A percentile compares a stretch with the other conserved stretches of the same genome.
Conservation (phyloP, 257 asterid genomes). For the Lithospermum erythrorhizon region DNA sequence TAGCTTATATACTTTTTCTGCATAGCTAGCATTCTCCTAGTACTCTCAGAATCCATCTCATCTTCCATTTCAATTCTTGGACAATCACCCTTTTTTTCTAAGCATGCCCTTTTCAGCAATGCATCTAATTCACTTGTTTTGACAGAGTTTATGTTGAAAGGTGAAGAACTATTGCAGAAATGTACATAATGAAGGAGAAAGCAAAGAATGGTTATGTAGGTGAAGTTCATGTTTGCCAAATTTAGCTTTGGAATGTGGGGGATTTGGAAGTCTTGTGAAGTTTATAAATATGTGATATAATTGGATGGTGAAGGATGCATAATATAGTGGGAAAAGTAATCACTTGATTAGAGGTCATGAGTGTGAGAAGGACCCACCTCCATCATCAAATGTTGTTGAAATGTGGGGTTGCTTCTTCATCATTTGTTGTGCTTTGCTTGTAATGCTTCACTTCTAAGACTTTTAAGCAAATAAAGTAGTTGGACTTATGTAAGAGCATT, state of each 20-base stretch:
- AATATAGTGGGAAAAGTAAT: constrained; percentile 10
- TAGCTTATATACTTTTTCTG: constrained; percentile 59
- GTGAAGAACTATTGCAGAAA: constrained; percentile 25
- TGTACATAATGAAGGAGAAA: constrained; percentile 10
- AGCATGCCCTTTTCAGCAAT: constrained; percentile 33
- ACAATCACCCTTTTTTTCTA: constrained; percentile 36
- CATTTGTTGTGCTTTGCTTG: too few species aligned
- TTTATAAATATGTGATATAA: constrained; percentile 9
- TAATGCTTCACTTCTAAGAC: too few species aligned
- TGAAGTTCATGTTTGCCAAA: constrained; percentile 14
- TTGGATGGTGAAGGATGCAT: constrained; percentile 12
- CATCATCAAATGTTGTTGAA: background rate
- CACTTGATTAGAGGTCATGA: constrained; percentile 4
- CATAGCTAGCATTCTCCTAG: constrained; percentile 45
- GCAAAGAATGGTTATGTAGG: constrained; percentile 18
- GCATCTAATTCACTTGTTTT: constrained; percentile 24
- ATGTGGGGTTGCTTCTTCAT: too few species aligned
- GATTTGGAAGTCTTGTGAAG: constrained; percentile 1
- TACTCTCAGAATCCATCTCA: constrained; percentile 57
- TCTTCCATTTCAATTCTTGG: constrained; percentile 23
- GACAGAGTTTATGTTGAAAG: constrained; percentile 26
- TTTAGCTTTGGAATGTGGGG: constrained; percentile 12
- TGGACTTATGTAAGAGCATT: too few species aligned
- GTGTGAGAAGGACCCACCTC: constrained; percentile 30
- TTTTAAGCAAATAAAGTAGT: too few species aligned